phyloP scores from a whole-genome alignment of 768 basidiomycete species.

The Mycena floridula region DNA sequence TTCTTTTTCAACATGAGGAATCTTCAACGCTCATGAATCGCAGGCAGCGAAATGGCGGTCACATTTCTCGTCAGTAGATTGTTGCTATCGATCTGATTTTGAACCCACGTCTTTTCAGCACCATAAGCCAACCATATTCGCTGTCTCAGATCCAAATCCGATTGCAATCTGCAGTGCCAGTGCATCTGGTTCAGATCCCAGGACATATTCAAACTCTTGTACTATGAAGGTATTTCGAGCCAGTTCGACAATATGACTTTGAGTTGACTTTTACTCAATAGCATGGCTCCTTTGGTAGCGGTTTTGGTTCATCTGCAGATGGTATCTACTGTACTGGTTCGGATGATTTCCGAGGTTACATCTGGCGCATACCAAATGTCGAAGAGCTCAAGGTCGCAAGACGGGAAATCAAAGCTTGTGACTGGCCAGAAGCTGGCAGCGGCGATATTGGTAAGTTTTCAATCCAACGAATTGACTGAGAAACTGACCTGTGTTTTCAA shows the following conservation, averaged over 20 bases:
- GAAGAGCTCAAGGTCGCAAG: constrained; percentile 38
- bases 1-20: neutral
- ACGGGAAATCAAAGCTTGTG: constrained; percentile 32
- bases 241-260: neutral
- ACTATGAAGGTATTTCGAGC: constrained; percentile 63
- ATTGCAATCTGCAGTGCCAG: constrained; percentile 57
- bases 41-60: constrained; percentile 60
- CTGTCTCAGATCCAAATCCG: constrained; percentile 60
- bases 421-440: constrained; percentile 37
- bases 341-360: constrained; percentile 75
- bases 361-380: constrained; percentile 68
- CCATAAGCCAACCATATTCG: constrained; percentile 66
- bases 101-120: constrained; percentile 33
- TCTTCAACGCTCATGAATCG: neutral
- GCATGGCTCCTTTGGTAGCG: constrained; percentile 79
- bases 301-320: constrained; percentile 44
- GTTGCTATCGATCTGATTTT: constrained; percentile 1
- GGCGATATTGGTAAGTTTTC: constrained; percentile 33
- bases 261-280: constrained; percentile 18
- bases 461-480: too few relatives aligned
- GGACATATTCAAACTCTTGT: constrained; percentile 64
- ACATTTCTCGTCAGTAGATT: constrained; percentile 54
- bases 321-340: constrained; percentile 70
- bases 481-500: too few relatives aligned
- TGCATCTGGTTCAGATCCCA: constrained; percentile 22